phyloP scores from a whole-genome alignment of 805 yeast genomes.

The Hanseniaspora occidentalis region DNA sequence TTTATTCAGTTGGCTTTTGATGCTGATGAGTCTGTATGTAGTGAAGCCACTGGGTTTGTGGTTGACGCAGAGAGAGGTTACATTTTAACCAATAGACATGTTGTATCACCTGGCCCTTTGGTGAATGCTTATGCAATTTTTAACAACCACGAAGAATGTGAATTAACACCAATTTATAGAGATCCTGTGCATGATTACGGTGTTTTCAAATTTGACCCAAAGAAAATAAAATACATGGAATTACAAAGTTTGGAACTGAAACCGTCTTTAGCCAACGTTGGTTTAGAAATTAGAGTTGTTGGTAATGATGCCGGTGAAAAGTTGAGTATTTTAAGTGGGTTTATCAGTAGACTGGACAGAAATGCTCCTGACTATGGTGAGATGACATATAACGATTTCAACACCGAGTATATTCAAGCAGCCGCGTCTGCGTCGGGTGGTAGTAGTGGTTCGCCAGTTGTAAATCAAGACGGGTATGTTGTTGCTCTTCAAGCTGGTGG shows the following conservation, averaged over 20 bases:
- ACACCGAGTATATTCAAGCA: constrained; percentile 89
- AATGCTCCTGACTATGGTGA: constrained; percentile 92
- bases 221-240: constrained; percentile 57
- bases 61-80: constrained; percentile 76
- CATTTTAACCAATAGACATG: constrained; percentile 85
- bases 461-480: constrained; percentile 73
- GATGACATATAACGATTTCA: constrained; percentile 80
- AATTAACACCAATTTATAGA: constrained; percentile 72
- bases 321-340: constrained; percentile 77
- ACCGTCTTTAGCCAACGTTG: constrained; percentile 83
- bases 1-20: constrained; percentile 85
- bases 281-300: constrained; percentile 84
- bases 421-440: constrained; percentile 96
- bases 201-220: constrained; percentile 67
- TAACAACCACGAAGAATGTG: constrained; percentile 89
- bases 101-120: constrained; percentile 92
- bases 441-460: constrained; percentile 94
- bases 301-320: constrained; percentile 97
- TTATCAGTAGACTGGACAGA: constrained; percentile 66
- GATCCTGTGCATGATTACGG: constrained; percentile 97
- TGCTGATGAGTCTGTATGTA: constrained; percentile 65
- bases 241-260: constrained; percentile 52
- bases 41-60: constrained; percentile 93
- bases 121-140: constrained; percentile 74
- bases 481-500: constrained; percentile 95